phyloP scores from a whole-genome alignment of 805 yeast species.

The Metschnikowia amazonensis region DNA sequence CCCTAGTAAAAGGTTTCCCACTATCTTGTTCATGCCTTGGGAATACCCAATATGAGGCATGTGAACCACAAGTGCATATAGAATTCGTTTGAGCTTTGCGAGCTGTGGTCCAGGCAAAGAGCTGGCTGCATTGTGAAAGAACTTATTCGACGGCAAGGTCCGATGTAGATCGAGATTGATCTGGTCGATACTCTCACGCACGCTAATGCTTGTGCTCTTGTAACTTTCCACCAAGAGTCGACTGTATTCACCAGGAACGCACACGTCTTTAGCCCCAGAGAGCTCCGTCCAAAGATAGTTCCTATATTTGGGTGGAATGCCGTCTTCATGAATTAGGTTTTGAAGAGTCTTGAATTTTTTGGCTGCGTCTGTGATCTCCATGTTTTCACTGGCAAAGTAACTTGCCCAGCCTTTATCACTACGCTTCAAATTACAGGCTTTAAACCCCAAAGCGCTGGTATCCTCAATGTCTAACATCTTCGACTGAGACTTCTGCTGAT shows the following conservation, averaged over 20 bases:
- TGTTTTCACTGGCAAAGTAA: constrained; percentile 21
- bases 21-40: constrained; percentile 61
- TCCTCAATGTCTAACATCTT: constrained; percentile 1
- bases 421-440: constrained; percentile 33
- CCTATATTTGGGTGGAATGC: constrained; percentile 48
- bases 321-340: constrained; percentile 36
- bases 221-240: constrained; percentile 20
- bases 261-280: constrained; percentile 44
- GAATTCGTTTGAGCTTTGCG: constrained; percentile 41
- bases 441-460: constrained; percentile 33
- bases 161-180: constrained; percentile 52
- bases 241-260: constrained; percentile 47
- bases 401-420: constrained; percentile 13
- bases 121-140: constrained; percentile 38
- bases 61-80: constrained; percentile 47
- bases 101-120: constrained; percentile 53
- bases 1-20: constrained; percentile 46
- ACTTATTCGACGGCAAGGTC: constrained; percentile 52
- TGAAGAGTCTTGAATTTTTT: constrained; percentile 12
- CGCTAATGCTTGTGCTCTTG: background rate
- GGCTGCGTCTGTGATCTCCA: constrained; percentile 5
- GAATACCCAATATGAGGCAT: constrained; percentile 51
- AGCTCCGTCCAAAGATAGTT: constrained; percentile 51
- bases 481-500: constrained; percentile 6
- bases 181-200: constrained; percentile 37